Base-by-base conservation (phyloP, 331 rosid species). In the Malus hybrid region DNA sequence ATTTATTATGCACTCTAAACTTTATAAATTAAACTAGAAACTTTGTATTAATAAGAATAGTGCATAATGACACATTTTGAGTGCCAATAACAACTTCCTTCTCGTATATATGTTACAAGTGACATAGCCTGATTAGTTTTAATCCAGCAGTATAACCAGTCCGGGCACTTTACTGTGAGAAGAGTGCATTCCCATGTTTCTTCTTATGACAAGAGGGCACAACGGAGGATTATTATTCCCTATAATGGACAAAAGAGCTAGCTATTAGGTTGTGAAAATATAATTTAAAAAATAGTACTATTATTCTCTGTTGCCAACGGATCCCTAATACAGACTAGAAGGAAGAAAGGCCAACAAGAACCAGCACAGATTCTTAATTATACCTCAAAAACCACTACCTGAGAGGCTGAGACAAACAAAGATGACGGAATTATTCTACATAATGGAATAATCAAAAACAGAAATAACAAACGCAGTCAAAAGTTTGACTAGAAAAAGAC, bases 331-430 rank as follows among this genome's bases (percentile, higher is more conserved):
- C 63, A 46, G 44, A 28, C 60, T 52, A n/a, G 24, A 62, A 52
- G 73, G 71, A 68, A 74, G 75, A 68, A 70, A 74, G 54, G 55
- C 73, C 80, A 50, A 69, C 66, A 74, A 44, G 28, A 48, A 70
- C 18, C 74, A 42, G 75, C 54, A 69, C 65, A 52, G 60, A 54
- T 60, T 62, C 74, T 27, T n/a, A 28, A 14, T n/a, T n/a, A 2
- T 15, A 5, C 15, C 22, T 62, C 46, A 63, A 44, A 9, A 73
- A 74, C 31, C 78, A 63, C 71, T 46, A 46, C 24, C 33, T 10
- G 5, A 61, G 34, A 61, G 0, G 44, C 44, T 36, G 44, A 36
- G 44, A 27, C 1, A 61, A 32, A 33, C 28, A 61, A 6, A 62
- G 18, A 73, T 12, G 28, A 29, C 15, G 11, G 31, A 74, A 31